phyloP scores from a whole-genome alignment of 352 stramenopile genomes.

The Phytopythium montanum region DNA sequence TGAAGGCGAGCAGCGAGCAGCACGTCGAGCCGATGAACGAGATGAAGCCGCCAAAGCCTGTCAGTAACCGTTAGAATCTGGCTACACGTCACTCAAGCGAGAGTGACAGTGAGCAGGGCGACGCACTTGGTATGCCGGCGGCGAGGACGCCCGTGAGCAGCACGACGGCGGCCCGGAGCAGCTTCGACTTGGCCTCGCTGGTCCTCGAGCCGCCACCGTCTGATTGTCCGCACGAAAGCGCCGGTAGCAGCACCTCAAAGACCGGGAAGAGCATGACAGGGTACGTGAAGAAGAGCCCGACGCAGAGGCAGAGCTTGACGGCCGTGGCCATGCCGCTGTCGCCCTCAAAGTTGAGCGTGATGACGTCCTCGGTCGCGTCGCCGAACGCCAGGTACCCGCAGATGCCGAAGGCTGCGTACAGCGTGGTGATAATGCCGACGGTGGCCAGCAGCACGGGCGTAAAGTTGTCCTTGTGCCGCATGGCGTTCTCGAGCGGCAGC shows the following conservation, averaged over 20 bases:
- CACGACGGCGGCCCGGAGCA: constrained; percentile 63
- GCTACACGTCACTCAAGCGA: too few species aligned
- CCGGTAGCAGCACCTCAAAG: constrained; percentile 65
- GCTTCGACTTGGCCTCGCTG: constrained; percentile 16
- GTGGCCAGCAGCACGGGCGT: constrained; percentile 58
- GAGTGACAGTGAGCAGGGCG: background rate
- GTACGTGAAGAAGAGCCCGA: constrained; percentile 91
- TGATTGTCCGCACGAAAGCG: constrained; percentile 15
- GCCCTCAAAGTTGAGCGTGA: constrained; percentile 87
- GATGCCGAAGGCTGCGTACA: constrained; percentile 87
- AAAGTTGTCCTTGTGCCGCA: constrained; percentile 75
- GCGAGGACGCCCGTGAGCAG: constrained; percentile 76
- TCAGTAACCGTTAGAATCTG: background rate
- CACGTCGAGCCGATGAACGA: constrained; percentile 89
- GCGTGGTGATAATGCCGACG: constrained; percentile 77
- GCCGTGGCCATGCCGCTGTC: constrained; percentile 53
- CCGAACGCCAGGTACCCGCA: constrained; percentile 88
- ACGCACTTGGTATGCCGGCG: constrained; percentile 61
- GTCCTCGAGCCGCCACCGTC: constrained; percentile 11
- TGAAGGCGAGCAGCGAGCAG: constrained; percentile 88
- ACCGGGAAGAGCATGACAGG: constrained; percentile 93
- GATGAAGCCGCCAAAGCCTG: constrained; percentile 91
- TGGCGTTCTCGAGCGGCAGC: constrained; percentile 86
- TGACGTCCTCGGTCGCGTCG: constrained; percentile 73
- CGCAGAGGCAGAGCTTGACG: constrained; percentile 85